Percentiles rank a stretch among this genome's conserved stretches.
phyloP scores from a whole-genome alignment of 495 filamentous ascomycete species.

The Rhizodiscina lignyota region DNA sequence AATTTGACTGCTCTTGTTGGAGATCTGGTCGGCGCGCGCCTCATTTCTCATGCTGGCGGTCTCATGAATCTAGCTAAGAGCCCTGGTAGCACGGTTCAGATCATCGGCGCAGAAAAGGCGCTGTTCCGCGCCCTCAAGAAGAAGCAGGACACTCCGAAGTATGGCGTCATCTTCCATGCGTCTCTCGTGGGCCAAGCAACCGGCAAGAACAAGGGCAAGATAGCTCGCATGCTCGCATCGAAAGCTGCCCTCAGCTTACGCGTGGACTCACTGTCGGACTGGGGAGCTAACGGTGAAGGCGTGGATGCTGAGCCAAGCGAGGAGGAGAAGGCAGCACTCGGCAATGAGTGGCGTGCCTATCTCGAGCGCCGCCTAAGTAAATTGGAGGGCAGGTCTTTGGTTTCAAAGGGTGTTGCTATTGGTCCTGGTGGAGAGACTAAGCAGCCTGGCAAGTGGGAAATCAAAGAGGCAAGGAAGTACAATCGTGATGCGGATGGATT shows the following conservation, averaged over 20 bases:
- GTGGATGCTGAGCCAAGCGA: constrained; percentile 60
- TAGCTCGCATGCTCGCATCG: constrained; percentile 85
- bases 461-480: constrained; percentile 92
- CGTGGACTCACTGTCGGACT: constrained; percentile 78
- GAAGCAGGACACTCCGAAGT: constrained; percentile 98
- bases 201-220: constrained; percentile 98
- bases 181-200: constrained; percentile 92
- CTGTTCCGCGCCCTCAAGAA: constrained; percentile 97
- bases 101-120: constrained; percentile 95
- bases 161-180: constrained; percentile 96
- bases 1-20: constrained; percentile 91
- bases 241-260: constrained; percentile 87
- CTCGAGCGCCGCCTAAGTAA: constrained; percentile 72
- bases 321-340: constrained; percentile 66
- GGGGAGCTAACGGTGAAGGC: constrained; percentile 39
- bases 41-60: constrained; percentile 92
- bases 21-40: constrained; percentile 82
- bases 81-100: constrained; percentile 90
- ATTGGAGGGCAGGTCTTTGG: constrained; percentile 82
- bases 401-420: constrained; percentile 56
- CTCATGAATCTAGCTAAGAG: constrained; percentile 93
- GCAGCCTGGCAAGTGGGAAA: constrained; percentile 64
- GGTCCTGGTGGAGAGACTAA: constrained; percentile 48
- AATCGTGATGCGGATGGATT: constrained; percentile 87
- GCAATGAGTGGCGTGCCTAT: constrained; percentile 53